Evolutionary conservation across 371 early-diverging fungal species (phyloP), one percentile per base, ranked within the genome.

Genomic region (Haplosporangium sp.): DNA sequence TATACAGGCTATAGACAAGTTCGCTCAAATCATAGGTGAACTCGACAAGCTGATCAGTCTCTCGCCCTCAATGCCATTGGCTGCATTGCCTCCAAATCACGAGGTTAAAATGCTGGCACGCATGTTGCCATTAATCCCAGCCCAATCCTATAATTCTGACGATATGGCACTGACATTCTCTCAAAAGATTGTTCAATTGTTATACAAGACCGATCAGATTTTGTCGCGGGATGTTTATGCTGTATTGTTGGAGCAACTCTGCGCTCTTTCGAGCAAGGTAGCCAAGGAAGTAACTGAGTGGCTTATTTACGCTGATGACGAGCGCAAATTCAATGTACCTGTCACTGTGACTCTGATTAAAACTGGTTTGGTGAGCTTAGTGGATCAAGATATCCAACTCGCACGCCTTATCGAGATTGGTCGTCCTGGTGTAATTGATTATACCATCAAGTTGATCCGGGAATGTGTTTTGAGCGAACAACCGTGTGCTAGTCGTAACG

Each of bases 281-380:
- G 91, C 89, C 34, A 90, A 92, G 55, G 95, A 97, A 82, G 94
- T 98, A 47, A 92, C 88, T 2, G 87, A 90, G 34, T 98, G 98
- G 98, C 83, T 99, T 15, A 88, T 96, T n/a, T 97, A 94, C 84
- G 90, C 95, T 2, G 96, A 96, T 52, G 98, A 98, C 73, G 97
- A 97, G 83, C 94, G 96, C 76, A 96, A 97, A 77, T 93, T 90
- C 76, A 92, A 94, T 71, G 94, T 97, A 2, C 89, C 92, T 9
- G 94, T 94, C 2, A 93, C 95, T 0, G 86, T 92, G n/a, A 90
- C 94, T 2, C 83, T 99, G 65, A 89, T 97, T 67, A 90, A 91
- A 69, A 91, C 92, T 2, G 89, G 92, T 0, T 82, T 99, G 60
- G 85, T 99, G 40, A 87, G 87, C 59, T 61, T 94, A 3, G 85